phyloP scores from a whole-genome alignment of 2,329 filamentous ascomycete species.

The Colletotrichum tanaceti region DNA sequence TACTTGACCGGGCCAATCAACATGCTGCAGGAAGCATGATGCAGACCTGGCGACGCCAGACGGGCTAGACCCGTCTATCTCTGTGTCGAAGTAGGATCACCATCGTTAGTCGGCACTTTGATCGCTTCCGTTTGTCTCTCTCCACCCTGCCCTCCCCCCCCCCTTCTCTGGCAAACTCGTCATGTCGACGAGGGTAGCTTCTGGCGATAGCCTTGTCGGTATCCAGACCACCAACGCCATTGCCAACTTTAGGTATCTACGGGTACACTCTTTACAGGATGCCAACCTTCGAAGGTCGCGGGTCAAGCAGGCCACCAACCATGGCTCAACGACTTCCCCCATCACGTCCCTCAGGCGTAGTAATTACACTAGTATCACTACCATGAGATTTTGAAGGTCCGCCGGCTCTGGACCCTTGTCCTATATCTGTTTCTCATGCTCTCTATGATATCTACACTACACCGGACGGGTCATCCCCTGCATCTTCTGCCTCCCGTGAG shows the following conservation, averaged over 20 bases:
- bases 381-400: not conserved
- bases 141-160: not conserved
- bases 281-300: not conserved
- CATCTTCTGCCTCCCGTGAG: conserved; percentile 24
- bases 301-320: conserved; percentile 3
- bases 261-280: not conserved
- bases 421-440: conserved; percentile 8
- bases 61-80: not conserved
- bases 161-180: not conserved
- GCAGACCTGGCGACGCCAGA: conserved; percentile 27
- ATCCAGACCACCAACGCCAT: conserved; percentile 20
- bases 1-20: conserved; percentile 5
- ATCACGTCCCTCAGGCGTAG: not conserved
- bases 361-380: not conserved
- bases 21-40: conserved; percentile 11
- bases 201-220: conserved; percentile 5
- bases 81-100: conserved; percentile 9
- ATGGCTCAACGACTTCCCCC: conserved; percentile 3
- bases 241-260: not conserved
- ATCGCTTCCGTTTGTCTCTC: conserved; percentile 1
- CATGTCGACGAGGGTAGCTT: not conserved
- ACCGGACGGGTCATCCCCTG: conserved; percentile 1
- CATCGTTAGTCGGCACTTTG: not conserved
- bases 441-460: not conserved
- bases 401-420: conserved; percentile 2